Conservation (phyloP, 805 yeast species). For the Cyberlindnera meyerae region DNA sequence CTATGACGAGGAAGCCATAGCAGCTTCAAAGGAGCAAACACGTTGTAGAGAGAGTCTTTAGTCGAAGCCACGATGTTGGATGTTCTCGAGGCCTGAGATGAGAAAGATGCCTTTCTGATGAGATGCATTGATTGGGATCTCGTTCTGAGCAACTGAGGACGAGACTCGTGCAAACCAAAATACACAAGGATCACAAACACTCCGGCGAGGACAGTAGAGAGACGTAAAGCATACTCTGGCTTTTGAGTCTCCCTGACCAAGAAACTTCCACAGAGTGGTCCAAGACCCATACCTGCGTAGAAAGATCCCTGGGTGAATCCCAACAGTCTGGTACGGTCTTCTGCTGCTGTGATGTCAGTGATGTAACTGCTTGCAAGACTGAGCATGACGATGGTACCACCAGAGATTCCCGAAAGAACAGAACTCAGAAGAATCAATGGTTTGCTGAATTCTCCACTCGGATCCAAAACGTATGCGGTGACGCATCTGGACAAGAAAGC, state of each 20-base stretch:
- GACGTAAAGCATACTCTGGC: constrained; percentile 28
- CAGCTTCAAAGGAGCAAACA: constrained; percentile 42
- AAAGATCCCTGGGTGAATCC: constrained; percentile 57
- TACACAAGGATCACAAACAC: constrained; percentile 32
- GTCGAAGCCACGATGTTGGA: not conserved
- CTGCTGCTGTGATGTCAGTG: constrained; percentile 66
- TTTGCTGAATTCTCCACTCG: constrained; percentile 33
- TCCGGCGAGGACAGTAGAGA: constrained; percentile 27
- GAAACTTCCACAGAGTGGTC: constrained; percentile 56
- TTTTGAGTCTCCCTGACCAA: constrained; percentile 27
- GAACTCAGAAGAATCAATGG: constrained; percentile 39
- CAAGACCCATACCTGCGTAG: constrained; percentile 56
- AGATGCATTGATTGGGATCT: constrained; percentile 43
- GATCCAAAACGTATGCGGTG: constrained; percentile 27
- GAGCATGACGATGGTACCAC: constrained; percentile 53
- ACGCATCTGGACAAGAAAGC: constrained; percentile 22
- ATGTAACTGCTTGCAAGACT: constrained; percentile 65
- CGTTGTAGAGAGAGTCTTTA: not conserved
- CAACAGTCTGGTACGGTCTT: constrained; percentile 50
- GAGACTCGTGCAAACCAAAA: constrained; percentile 55
- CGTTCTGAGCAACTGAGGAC: constrained; percentile 48
- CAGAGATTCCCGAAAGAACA: constrained; percentile 49
- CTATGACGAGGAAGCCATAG: constrained; percentile 46
- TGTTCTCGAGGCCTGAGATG: constrained; percentile 22
- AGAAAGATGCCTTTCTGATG: constrained; percentile 28